These are phyloP conservation scores for Ustilago shanxiensis DNA, from an alignment of 1,284 basidiomycete species.

Conservation along the genomic window DNA sequence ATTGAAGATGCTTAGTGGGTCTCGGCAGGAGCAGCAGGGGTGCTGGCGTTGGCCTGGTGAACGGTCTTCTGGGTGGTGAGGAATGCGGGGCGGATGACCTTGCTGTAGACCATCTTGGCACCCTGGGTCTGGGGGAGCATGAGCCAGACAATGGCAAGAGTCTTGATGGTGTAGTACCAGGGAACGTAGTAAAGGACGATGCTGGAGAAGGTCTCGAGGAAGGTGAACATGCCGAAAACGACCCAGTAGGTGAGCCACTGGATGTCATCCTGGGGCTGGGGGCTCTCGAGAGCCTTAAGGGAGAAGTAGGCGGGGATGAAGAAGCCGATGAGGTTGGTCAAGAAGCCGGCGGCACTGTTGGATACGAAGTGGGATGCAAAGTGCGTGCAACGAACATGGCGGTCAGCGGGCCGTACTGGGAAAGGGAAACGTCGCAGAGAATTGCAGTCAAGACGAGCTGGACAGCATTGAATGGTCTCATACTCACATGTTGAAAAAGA, in stretches of 20 bases:
- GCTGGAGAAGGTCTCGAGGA: conserved; percentile 68
- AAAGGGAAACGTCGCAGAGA: background rate
- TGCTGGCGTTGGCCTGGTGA: conserved; percentile 51
- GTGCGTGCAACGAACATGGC: background rate
- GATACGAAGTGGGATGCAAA: no score
- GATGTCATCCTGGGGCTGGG: conserved; percentile 69
- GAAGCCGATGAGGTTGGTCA: conserved; percentile 69
- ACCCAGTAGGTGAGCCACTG: conserved; percentile 71
- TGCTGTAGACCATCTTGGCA: conserved; percentile 69
- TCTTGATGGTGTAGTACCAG: conserved; percentile 86
- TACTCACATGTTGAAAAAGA: conserved; percentile 70
- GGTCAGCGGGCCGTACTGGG: background rate
- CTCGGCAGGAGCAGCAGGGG: conserved; percentile 51
- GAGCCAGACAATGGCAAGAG: conserved; percentile 86
- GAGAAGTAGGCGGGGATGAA: conserved; percentile 70
- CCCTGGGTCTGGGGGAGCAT: conserved; percentile 84
- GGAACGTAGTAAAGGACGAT: conserved; percentile 77
- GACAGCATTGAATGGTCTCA: background rate
- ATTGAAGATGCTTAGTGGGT: conserved; percentile 36
- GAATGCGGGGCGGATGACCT: conserved; percentile 66
- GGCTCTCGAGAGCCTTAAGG: conserved; percentile 68
- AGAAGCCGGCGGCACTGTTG: conserved; percentile 67
- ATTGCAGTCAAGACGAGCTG: background rate
- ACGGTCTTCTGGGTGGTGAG: conserved; percentile 52
- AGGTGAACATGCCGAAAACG: conserved; percentile 69